Conservation (phyloP, 305 asterid species). For the Fraxinus paxiana region DNA sequence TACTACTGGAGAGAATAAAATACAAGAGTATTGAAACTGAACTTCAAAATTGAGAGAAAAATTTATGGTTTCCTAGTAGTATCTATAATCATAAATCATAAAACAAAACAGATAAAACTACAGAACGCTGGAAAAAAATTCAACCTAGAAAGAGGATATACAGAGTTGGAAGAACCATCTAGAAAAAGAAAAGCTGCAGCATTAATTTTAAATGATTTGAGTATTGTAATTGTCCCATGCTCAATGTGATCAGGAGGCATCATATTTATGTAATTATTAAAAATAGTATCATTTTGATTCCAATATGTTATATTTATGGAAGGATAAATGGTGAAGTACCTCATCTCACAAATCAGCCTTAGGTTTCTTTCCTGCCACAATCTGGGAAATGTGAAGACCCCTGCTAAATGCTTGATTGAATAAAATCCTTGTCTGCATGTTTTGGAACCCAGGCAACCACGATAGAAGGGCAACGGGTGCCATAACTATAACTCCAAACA, state of each 20-base stretch:
- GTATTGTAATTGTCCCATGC: background rate
- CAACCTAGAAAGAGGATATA: background rate
- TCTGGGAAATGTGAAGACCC: constrained; percentile 65
- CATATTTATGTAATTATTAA: background rate
- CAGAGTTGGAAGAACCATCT: background rate
- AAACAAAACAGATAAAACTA: background rate
- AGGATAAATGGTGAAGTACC: constrained; percentile 28
- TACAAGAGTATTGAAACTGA: background rate
- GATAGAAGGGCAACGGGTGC: constrained; percentile 53
- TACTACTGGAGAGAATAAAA: background rate
- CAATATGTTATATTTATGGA: background rate
- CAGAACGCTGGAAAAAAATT: background rate
- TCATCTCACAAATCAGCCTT: constrained; percentile 45
- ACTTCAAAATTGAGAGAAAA: background rate
- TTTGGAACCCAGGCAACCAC: constrained; percentile 68
- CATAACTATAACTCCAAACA: constrained; percentile 62
- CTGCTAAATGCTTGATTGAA: constrained; percentile 69
- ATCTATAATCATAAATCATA: background rate
- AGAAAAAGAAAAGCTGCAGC: background rate
- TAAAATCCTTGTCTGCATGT: constrained; percentile 65
- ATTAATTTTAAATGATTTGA: background rate
- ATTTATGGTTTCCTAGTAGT: background rate
- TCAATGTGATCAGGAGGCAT: background rate
- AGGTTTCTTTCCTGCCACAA: constrained; percentile 55
- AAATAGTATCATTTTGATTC: background rate